Evolutionary conservation across 192 early-diverging fungal species (phyloP), one percentile per base, ranked within the genome.

Genomic region (Coemansia sp.): DNA sequence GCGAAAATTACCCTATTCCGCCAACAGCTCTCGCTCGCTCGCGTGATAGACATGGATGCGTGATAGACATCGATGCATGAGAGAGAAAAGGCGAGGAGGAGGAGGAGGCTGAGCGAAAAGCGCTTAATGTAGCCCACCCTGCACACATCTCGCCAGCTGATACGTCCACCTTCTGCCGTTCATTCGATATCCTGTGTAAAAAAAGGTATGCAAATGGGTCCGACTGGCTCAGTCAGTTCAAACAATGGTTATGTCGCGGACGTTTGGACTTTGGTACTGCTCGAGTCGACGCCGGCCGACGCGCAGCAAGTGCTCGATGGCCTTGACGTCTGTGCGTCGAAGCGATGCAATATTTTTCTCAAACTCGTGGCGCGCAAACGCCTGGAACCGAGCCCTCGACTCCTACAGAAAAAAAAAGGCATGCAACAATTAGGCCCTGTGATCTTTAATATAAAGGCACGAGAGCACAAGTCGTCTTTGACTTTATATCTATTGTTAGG

Each of bases 271-370:
- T 68, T 74, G 78, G 68, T 91, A 92, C 29, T 85, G 83, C 53
- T 91, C 85, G 43, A 92, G 72, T 62, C 90, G 88, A 24, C 87
- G 80, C 31, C 86, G 85, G 10, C 91, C 91, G 34, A 82, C 81
- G 33, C 91, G 80, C 53, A 92, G 76, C 68, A 92, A 79, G 53
- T 91, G 89, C 72, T 92, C 91, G 29, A 91, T 91, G 3, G 91
- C 88, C 13, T 86, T 70, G 74, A 91, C 89, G 61, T 92, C 91
- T 4, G 80, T 77, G 67, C 85, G 87, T 29, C 79, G 83, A 10
- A 90, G 63, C 34, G 70, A 57, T 34, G 43, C 74, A 22, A 87
- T 77, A 64, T 89, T 84, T 62, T 85, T 79, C 31, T 85, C 81
- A 80, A 92, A 92, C 72, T 91, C 87, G 65, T 85, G 85, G 38